Conservation (phyloP, 176 grass and related monocot genomes). For the Rhynchospora pubera region DNA sequence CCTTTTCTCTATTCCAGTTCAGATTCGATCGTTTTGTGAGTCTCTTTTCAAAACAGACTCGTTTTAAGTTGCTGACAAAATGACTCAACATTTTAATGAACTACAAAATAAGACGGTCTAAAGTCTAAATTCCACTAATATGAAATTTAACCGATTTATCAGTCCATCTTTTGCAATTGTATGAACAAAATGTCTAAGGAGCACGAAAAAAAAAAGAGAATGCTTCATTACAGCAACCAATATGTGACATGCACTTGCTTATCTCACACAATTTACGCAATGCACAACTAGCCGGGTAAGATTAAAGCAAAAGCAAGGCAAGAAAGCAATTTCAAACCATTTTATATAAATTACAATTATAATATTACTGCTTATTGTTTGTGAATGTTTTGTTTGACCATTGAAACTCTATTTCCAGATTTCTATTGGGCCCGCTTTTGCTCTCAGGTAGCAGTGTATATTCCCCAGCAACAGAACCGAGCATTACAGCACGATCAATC, state of each 20-base stretch:
- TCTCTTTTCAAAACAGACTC: neutral
- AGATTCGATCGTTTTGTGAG: neutral
- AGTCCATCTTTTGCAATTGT: neutral
- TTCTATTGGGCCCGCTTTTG: constrained; percentile 82
- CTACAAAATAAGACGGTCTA: neutral
- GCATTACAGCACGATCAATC: constrained; percentile 91
- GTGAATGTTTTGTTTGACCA: constrained; percentile 77
- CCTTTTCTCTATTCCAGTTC: neutral
- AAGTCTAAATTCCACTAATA: neutral
- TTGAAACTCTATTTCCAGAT: constrained; percentile 98
- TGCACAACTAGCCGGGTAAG: constrained; percentile 24
- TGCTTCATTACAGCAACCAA: constrained; percentile 18
- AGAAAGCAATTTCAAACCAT: constrained; percentile 18
- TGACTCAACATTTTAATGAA: neutral
- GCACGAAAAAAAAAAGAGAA: neutral
- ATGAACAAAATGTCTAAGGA: neutral
- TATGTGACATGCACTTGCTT: constrained; percentile 14
- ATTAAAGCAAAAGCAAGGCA: constrained; percentile 13
- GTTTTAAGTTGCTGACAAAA: neutral
- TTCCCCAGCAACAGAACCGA: constrained; percentile 89
- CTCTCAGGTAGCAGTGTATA: constrained; percentile 89
- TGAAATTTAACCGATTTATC: neutral
- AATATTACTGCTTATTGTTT: constrained; percentile 1
- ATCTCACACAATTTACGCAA: constrained; percentile 32
- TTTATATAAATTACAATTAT: constrained; percentile 11